These are phyloP conservation scores for Quercus rubra DNA, from an alignment of 306 rosid genomes.

Conservation along the genomic window DNA sequence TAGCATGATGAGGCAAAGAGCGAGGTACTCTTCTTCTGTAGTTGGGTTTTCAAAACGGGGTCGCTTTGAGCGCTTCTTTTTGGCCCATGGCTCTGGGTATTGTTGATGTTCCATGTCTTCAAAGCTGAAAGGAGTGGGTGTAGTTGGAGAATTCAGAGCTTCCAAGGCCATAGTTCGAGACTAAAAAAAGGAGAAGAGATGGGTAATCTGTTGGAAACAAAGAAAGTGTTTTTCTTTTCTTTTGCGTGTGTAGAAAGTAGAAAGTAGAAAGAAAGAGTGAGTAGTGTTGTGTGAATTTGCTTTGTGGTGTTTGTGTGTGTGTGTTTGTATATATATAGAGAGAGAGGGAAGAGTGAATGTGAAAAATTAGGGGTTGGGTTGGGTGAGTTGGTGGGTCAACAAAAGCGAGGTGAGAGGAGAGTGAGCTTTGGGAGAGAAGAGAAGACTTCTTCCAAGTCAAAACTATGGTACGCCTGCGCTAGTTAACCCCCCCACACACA, in stretches of 20 bases:
- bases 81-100: slow-evolving; percentile 58
- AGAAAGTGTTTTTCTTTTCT: no score
- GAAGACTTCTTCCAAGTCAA: slow-evolving; percentile 63
- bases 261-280: not conserved
- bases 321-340: not conserved
- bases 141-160: slow-evolving; percentile 67
- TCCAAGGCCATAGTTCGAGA: slow-evolving; percentile 56
- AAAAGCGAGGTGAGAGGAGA: slow-evolving; percentile 1
- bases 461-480: slow-evolving; percentile 33
- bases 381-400: slow-evolving; percentile 81
- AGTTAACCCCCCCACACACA: not conserved
- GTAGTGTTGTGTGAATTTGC: not conserved
- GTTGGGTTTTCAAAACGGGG: slow-evolving; percentile 43
- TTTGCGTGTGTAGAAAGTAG: no score
- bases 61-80: slow-evolving; percentile 68
- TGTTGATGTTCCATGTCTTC: slow-evolving; percentile 24
- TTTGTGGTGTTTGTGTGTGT: not conserved
- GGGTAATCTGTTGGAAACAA: no score
- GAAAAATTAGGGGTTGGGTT: not conserved
- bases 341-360: not conserved
- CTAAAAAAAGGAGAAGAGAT: not conserved
- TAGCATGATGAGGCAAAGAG: slow-evolving; percentile 96
- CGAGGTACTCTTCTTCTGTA: slow-evolving; percentile 80
- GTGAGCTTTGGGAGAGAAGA: not conserved
- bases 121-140: slow-evolving; percentile 29